Evolutionary conservation across 495 filamentous ascomycete genomes (phyloP), one percentile per base, ranked within the genome.

Genomic region (Clohesyomyces aquaticus): DNA sequence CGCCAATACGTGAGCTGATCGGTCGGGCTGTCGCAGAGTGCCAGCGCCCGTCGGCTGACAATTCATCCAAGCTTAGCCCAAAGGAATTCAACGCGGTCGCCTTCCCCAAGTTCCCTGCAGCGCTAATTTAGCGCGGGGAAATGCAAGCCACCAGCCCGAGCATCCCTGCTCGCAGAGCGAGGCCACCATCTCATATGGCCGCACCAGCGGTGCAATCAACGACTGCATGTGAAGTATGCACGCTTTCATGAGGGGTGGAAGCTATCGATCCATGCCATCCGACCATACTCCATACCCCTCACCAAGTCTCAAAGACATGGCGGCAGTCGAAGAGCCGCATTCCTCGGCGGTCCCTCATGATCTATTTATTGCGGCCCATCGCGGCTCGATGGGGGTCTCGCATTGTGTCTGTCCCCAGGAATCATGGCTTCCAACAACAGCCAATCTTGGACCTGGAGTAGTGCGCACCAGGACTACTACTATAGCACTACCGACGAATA

Each of bases 361-460:
- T 38, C 6, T 38, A 38, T 38, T 6, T 38, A 38, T 38, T 38
- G 14, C 6, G 6, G 32, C 32, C 6, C 14, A 14, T 38, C 32
- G 32, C 32, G 32, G 6, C 14, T 38, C 6, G 6, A 14, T 6
- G 32, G 32, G 14, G 6, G 32, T 6, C 14, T 38, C 32, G 6
- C 14, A 14, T 14, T 38, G 32, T 38, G 32, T 38, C 32, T 38
- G 14, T 6, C 6, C 6, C 6, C 32, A 38, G 32, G 32, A 38
- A 38, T n/a, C 6, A 38, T 38, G 32, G 32, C 32, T 6, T 14
- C 32, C 6, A 14, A 6, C 14, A 38, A 38, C 32, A 14, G 6
- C 14, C 32, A 6, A 14, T 6, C 14, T n/a, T 56, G 53, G 53
- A 56, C 35, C 14, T 56, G 53, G 53, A 56, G 53, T n/a, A 12